Evolutionary conservation across 306 rosid species (phyloP).

Genomic region (Abrus precatorius): DNA sequence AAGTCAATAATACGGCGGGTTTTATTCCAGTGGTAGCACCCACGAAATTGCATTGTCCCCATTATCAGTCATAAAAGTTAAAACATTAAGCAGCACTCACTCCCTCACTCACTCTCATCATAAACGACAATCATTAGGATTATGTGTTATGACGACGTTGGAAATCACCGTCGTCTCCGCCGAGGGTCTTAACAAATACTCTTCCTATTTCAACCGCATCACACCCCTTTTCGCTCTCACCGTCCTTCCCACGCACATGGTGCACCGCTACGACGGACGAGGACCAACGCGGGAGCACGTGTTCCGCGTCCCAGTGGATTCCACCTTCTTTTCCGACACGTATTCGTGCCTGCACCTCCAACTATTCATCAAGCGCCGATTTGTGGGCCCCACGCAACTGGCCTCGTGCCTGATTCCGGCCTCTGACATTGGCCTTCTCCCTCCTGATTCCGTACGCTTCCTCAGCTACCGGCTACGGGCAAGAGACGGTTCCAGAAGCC

Average conservation of each 20-base stretch:
- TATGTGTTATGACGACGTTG: conserved; percentile 38
- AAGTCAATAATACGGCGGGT: no score
- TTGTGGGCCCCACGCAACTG: conserved; percentile 53
- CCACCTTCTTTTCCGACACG: conserved; percentile 54
- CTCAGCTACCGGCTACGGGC: conserved; percentile 73
- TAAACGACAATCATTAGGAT: no score
- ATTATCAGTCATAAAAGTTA: no score
- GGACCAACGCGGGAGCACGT: conserved; percentile 56
- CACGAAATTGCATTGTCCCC: conserved; percentile 45
- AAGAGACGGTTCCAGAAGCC: conserved; percentile 61
- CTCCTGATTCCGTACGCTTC: conserved; percentile 46
- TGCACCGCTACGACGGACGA: conserved; percentile 40
- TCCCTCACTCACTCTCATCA: no score
- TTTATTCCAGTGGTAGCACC: background rate
- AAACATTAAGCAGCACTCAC: no score
- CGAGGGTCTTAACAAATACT: conserved; percentile 54
- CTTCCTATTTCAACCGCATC: conserved; percentile 42
- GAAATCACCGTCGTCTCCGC: conserved; percentile 62
- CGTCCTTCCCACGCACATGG: conserved; percentile 42
- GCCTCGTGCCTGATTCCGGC: conserved; percentile 69
- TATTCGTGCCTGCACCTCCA: conserved; percentile 55
- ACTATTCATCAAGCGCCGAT: conserved; percentile 54
- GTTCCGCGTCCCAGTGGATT: conserved; percentile 57
- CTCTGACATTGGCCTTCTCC: conserved; percentile 54
- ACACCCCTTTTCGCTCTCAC: conserved; percentile 63